Conservation (phyloP, 371 early-diverging fungal genomes). For the Mucor mucedo region DNA sequence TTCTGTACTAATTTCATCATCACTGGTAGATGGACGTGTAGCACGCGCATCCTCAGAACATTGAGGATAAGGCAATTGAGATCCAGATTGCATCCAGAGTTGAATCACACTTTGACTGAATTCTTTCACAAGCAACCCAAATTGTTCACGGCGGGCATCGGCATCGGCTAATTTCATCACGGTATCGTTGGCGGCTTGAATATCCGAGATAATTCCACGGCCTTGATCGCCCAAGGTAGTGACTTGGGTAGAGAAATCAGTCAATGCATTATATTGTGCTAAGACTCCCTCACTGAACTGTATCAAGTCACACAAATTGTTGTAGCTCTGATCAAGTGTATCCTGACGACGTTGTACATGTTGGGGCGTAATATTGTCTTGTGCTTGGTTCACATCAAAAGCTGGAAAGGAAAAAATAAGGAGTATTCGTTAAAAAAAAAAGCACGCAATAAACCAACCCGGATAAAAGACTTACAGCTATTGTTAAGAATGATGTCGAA, state of each 20-base stretch:
- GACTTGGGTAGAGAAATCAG: slow-evolving; percentile 19
- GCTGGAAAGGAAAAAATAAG: not conserved
- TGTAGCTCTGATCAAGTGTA: slow-evolving; percentile 26
- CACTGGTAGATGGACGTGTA: slow-evolving; percentile 34
- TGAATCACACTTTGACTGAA: slow-evolving; percentile 21
- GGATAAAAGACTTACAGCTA: not conserved
- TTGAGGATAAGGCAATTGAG: slow-evolving; percentile 34
- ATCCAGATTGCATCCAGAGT: slow-evolving; percentile 29
- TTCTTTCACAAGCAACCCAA: slow-evolving; percentile 6
- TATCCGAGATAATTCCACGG: not conserved
- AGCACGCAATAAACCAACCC: not conserved
- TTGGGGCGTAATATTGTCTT: slow-evolving; percentile 20
- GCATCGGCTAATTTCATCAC: not conserved
- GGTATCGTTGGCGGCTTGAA: slow-evolving; percentile 22
- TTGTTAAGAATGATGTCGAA: slow-evolving; percentile 10
- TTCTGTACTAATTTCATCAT: slow-evolving; percentile 35
- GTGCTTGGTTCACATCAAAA: not conserved
- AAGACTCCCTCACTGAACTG: slow-evolving; percentile 30
- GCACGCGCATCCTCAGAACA: slow-evolving; percentile 40
- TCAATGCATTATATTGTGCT: slow-evolving; percentile 30
- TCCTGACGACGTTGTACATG: slow-evolving; percentile 42
- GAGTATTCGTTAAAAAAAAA: not conserved
- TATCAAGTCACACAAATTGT: slow-evolving; percentile 25
- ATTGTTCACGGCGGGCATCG: not conserved
- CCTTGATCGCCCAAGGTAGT: slow-evolving; percentile 7